Base-by-base conservation (phyloP, 2,329 filamentous ascomycete species). In the Nemania abortiva region DNA sequence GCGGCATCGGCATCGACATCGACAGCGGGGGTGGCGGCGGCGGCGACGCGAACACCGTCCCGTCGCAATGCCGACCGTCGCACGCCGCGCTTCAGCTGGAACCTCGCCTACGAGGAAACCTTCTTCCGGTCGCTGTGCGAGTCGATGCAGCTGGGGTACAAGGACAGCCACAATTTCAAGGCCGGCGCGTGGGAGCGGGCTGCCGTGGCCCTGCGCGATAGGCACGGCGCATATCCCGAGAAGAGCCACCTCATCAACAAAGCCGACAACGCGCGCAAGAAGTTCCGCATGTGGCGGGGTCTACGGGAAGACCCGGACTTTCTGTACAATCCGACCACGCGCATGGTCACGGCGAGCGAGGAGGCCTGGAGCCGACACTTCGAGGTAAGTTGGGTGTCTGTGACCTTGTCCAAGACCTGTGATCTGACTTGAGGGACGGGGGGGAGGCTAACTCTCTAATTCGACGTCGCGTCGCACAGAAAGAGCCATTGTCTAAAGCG, bases 231-330 rank as follows among this genome's bases (percentile, higher is more conserved):
- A 54, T 88, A 83, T 70, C 86, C 87, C n/a, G 84, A 87, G 70
- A 89, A 89, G 79, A 85, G 83, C 73, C 87, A 89, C 63, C 84
- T 89, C 42, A 88, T 89, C 78, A 89, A 89, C 81, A 89, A 89
- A 80, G 88, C 86, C 71, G 87, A 89, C 79, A 89, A 89, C 77
- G 87, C 87, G 68, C 84, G 87, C 59, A 89, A 89, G 78, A 86
- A 87, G 74, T 89, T 89, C 70, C 85, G 87, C n/a, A 80, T 89
- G 61, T 89, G 87, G 87, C 80, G 87, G 20, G 86, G 87, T 24
- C 77, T 89, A 72, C 81, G 87, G 27, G 87, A 89, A 75, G 84
- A 89, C 66, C 84, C 85, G 2, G 85, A 87, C 13, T 89, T 89
- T 66, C 76, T 83, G 2, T 89, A 89, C 74, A 86, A 88, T 69